Evolutionary conservation across 2,329 filamentous ascomycete species (phyloP).

Genomic region (Magnaporthiopsis incrustans): DNA sequence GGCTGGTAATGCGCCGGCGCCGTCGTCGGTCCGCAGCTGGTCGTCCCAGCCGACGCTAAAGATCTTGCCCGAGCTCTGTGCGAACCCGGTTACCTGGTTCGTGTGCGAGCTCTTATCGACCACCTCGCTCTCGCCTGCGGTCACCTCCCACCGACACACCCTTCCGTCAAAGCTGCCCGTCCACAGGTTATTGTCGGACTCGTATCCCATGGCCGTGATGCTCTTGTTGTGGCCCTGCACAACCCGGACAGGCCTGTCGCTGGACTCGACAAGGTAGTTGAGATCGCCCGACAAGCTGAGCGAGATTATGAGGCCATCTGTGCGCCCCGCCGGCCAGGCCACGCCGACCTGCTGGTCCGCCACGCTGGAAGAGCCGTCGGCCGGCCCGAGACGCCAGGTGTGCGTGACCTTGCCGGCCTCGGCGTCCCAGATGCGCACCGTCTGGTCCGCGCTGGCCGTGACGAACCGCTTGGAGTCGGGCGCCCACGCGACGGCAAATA

Average conservation of each 20-base stretch:
- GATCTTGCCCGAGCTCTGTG: conserved; percentile 53
- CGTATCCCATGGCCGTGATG: conserved; percentile 67
- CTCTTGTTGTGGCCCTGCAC: conserved; percentile 87
- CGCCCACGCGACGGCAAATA: conserved; percentile 87
- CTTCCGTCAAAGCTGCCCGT: conserved; percentile 91
- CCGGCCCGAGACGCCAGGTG: conserved; percentile 74
- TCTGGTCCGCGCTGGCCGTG: conserved; percentile 90
- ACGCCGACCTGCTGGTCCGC: conserved; percentile 90
- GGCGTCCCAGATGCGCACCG: conserved; percentile 88
- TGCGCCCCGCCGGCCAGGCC: conserved; percentile 75
- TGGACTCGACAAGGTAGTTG: conserved; percentile 75
- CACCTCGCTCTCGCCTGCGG: conserved; percentile 57
- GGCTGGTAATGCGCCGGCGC: conserved; percentile 62
- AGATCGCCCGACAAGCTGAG: conserved; percentile 82
- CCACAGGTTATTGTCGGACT: conserved; percentile 48
- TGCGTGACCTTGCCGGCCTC: conserved; percentile 70
- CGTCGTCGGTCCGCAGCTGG: conserved; percentile 68
- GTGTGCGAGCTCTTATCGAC: conserved; percentile 77
- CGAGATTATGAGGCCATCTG: conserved; percentile 82
- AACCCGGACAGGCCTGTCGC: conserved; percentile 57
- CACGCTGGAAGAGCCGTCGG: conserved; percentile 62
- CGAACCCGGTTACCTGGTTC: conserved; percentile 76
- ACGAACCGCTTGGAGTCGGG: conserved; percentile 79
- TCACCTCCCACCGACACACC: conserved; percentile 75
- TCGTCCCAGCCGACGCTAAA: conserved; percentile 95